Base-by-base conservation (phyloP, 495 filamentous ascomycete species). In the Aspergillus bertholletiae region DNA sequence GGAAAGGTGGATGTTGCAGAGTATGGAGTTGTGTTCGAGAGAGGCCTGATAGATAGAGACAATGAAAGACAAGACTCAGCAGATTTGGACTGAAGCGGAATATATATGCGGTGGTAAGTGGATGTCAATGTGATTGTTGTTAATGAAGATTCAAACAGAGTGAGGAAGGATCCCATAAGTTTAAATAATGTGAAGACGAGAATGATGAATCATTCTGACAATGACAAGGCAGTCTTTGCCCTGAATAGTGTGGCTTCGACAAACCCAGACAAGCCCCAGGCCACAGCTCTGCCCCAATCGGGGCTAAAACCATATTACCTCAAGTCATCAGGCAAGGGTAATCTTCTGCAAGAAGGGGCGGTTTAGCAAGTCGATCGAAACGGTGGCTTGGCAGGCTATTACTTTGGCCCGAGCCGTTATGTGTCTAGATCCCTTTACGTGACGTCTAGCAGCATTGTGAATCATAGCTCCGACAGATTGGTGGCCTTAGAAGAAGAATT, bases 261-360 rank as follows among this genome's bases (percentile, higher is more conserved):
- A n/a, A 3, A 35, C 11, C n/a, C 28, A 35, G 21, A 17, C 39
- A 49, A 35, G 46, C 46, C 30, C 28, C 27, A 35, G 39, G 39
- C 39, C 11, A 3, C 18, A 22, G 22, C 39, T 43, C 22, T 35
- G 30, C n/a, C 34, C 48, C 46, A 22, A 46, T n/a, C 51, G 56
- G 56, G 39, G 59, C 55, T 56, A 59, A 54, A n/a, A 58, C 32
- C 43, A 35, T 43, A 28, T 40, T 47, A 56, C 54, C 57, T 44
- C 56, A 46, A n/a, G 34, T 47, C 51, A 55, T 53, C 49, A 8
- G 15, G 15, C 12, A 24, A 35, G 28, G 15, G 21, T 24, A 49
- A 28, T 22, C 27, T 27, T 49, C 46, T 49, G 28, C 46, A 49
- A 34, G 24, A 47, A 26, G 45, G 45, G 45, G 45, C 45, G 45